These are phyloP conservation scores for Cryptomeria japonica DNA, from an alignment of 75 land plant species.

Conservation along the genomic window DNA sequence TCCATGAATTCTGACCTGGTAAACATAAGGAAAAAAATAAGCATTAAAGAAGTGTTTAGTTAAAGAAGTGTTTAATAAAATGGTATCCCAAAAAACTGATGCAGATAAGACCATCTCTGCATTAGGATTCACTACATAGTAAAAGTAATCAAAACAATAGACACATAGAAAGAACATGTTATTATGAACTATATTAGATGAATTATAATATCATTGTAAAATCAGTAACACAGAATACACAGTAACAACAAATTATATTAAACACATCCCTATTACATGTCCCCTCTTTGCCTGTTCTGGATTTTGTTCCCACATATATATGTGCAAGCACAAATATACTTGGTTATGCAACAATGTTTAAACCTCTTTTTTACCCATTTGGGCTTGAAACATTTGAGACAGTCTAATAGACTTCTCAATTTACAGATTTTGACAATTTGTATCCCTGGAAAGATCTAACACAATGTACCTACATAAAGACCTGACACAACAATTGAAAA, in stretches of 20 bases:
- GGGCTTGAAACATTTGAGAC: background rate
- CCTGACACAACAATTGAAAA: background rate
- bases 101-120: conserved; percentile 1
- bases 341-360: background rate
- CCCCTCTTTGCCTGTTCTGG: background rate
- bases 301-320: background rate
- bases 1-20: conserved; percentile 38
- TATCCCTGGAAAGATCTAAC: background rate
- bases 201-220: background rate
- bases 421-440: background rate
- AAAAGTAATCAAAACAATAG: background rate
- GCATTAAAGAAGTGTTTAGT: background rate
- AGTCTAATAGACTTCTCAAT: background rate
- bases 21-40: background rate
- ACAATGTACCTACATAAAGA: background rate
- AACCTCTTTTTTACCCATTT: background rate
- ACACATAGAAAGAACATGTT: background rate
- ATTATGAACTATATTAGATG: background rate
- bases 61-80: background rate
- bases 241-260: background rate
- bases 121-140: background rate
- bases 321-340: background rate
- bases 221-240: background rate
- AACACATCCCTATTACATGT: background rate
- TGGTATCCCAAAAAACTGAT: background rate